Evolutionary conservation across 495 filamentous ascomycete species (phyloP).

Genomic region (Aspergillus haitiensis): DNA sequence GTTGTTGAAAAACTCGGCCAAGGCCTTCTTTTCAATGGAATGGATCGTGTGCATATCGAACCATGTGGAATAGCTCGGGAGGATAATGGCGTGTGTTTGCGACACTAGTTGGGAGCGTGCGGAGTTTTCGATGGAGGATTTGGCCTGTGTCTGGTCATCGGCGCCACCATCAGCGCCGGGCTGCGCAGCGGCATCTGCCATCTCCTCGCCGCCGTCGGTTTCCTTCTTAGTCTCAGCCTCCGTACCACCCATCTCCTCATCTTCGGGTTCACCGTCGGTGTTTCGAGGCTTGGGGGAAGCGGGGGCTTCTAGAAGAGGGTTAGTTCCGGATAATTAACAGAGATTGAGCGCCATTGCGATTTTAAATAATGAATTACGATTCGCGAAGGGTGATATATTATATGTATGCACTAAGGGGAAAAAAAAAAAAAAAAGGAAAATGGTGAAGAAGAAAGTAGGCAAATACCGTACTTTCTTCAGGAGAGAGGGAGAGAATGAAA

Average conservation of each 20-base stretch:
- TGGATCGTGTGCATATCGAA: constrained; percentile 96
- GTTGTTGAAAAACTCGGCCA: constrained; percentile 97
- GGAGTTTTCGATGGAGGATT: constrained; percentile 77
- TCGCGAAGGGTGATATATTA: constrained; percentile 15
- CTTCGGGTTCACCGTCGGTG: constrained; percentile 61
- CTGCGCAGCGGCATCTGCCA: constrained; percentile 32
- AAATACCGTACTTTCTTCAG: constrained; percentile 8
- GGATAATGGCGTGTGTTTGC: constrained; percentile 90
- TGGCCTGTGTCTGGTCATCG: constrained; percentile 60
- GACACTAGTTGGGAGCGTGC: constrained; percentile 87
- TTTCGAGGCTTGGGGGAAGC: constrained; percentile 70
- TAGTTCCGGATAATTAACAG: constrained; percentile 47
- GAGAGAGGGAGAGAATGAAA: constrained; percentile 6
- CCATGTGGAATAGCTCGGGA: constrained; percentile 95
- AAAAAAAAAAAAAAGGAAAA: too few relatives aligned
- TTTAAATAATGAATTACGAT: constrained; percentile 17
- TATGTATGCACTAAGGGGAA: too few relatives aligned
- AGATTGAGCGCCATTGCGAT: constrained; percentile 39
- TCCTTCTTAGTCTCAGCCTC: constrained; percentile 61
- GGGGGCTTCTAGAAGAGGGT: constrained; percentile 85
- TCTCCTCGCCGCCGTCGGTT: constrained; percentile 49
- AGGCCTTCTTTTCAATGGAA: constrained; percentile 81
- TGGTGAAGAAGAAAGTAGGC: constrained; percentile 18
- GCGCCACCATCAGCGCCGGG: constrained; percentile 44
- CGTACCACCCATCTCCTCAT: constrained; percentile 84